Base-by-base conservation (phyloP, 2,329 filamentous ascomycete species). In the Colletotrichum sp. region DNA sequence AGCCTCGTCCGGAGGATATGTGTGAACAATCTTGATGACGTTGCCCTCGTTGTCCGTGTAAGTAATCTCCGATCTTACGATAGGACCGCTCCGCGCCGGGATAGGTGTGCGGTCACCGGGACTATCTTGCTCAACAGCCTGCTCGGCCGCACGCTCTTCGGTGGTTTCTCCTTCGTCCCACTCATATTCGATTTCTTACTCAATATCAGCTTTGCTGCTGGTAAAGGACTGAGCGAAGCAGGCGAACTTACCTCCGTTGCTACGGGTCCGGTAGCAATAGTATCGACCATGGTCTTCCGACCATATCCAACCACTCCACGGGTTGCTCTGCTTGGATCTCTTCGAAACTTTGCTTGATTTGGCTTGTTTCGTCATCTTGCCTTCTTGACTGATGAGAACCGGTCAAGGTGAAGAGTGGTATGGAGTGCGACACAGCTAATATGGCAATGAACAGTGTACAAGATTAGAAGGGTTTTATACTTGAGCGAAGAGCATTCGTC, bases 401-500 rank as follows among this genome's bases (percentile, higher is more conserved):
- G 5, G 16, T 43, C 2, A 9, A 1, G 36, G 8, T 3, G 16
- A 10, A 18, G 36, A 18, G 1, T 8, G 16, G 2, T 5, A 18
- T 39, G 16, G 16, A 0, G 36, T 8, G 8, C 36, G 36, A 18
- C 8, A 18, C 8, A 18, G 4, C 36, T 9, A 5, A 5, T 4
- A 39, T 39, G 8, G 2, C 36, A 16, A 18, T 18, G 16, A 9
- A 5, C 5, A 16, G 8, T 39, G 16, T 16, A 18, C 2, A 16
- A 18, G 8, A 8, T 39, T 9, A n/a, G 39, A 48, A 4, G 39
- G 6, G 0, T n/a, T 48, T 48, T 48, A 48, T 48, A 48, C 1
- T 48, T 22, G 0, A 22, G 0, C 18, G 10, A 12, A 48, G 9
- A 12, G 5, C 6, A 7, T 1, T 0, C 18, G 12, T 22, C 43